phyloP scores from a whole-genome alignment of 768 basidiomycete species.

The Cytidiella melzeri region DNA sequence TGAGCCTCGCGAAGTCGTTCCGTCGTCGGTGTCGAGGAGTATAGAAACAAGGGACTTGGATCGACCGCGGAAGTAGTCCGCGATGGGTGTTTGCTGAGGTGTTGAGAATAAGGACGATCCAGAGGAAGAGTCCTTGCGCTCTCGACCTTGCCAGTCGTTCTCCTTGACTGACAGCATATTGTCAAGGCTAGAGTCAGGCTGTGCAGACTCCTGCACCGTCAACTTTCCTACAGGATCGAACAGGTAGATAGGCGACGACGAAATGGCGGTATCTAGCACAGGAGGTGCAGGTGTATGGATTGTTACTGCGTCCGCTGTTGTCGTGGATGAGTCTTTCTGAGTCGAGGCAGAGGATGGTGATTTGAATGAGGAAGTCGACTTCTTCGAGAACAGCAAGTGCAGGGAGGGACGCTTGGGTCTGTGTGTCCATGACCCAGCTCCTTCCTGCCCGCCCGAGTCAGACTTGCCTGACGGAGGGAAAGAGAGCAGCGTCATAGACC shows the following conservation, averaged over 20 bases:
- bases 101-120: slow-evolving; percentile 22
- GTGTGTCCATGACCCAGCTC: slow-evolving; percentile 24
- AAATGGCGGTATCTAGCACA: slow-evolving; percentile 20
- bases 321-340: slow-evolving; percentile 11
- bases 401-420: slow-evolving; percentile 64
- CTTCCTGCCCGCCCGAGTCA: slow-evolving; percentile 5
- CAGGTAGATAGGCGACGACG: slow-evolving; percentile 22
- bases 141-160: not conserved
- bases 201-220: not conserved
- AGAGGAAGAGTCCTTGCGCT: slow-evolving; percentile 17
- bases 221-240: slow-evolving; percentile 12
- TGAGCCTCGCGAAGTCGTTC: not conserved
- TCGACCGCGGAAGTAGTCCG: slow-evolving; percentile 19
- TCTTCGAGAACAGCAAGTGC: slow-evolving; percentile 62
- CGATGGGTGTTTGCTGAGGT: slow-evolving; percentile 24
- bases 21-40: slow-evolving; percentile 8
- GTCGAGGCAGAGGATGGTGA: slow-evolving; percentile 12
- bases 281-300: slow-evolving; percentile 15
- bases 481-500: slow-evolving; percentile 28
- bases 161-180: not conserved
- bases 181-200: not conserved
- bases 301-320: slow-evolving; percentile 8
- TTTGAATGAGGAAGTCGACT: slow-evolving; percentile 44
- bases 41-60: slow-evolving; percentile 17
- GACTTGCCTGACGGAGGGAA: slow-evolving; percentile 25